Conservation (phyloP, 2,329 filamentous ascomycete genomes). For the Fusarium praegraminearum region DNA sequence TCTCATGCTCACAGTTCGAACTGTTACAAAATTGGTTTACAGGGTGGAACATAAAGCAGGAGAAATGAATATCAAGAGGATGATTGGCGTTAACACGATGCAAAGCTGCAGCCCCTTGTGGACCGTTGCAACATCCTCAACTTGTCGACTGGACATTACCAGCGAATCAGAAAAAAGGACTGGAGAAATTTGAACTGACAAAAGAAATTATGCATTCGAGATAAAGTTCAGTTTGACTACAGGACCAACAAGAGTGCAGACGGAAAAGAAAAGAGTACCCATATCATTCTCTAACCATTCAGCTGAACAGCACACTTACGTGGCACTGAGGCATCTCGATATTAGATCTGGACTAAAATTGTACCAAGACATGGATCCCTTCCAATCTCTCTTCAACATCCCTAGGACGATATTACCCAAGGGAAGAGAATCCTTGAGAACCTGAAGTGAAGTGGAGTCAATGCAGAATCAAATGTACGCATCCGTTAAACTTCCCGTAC, state of each 20-base stretch:
- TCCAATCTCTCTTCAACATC: neutral
- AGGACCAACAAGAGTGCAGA: neutral
- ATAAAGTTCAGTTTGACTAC: rapidly evolving
- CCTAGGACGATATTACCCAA: neutral
- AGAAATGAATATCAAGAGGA: constrained; percentile 1
- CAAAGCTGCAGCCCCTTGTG: neutral
- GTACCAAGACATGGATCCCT: neutral
- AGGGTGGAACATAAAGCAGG: constrained; percentile 2
- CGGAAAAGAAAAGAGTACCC: neutral
- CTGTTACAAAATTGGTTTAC: neutral
- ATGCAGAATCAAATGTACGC: neutral
- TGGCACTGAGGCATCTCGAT: neutral
- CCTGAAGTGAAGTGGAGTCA: constrained; percentile 16
- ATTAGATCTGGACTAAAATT: no score
- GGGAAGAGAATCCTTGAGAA: constrained; percentile 14
- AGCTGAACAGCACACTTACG: neutral
- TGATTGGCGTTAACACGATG: neutral
- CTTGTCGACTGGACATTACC: neutral
- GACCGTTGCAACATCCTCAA: neutral
- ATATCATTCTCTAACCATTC: neutral
- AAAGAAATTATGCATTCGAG: neutral
- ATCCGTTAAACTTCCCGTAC: constrained; percentile 15
- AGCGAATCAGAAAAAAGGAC: neutral
- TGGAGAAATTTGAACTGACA: neutral
- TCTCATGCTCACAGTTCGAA: neutral